These are phyloP conservation scores for Plasmodium berghei DNA, from an alignment of 169 alveolate genomes.

Conservation along the genomic window DNA sequence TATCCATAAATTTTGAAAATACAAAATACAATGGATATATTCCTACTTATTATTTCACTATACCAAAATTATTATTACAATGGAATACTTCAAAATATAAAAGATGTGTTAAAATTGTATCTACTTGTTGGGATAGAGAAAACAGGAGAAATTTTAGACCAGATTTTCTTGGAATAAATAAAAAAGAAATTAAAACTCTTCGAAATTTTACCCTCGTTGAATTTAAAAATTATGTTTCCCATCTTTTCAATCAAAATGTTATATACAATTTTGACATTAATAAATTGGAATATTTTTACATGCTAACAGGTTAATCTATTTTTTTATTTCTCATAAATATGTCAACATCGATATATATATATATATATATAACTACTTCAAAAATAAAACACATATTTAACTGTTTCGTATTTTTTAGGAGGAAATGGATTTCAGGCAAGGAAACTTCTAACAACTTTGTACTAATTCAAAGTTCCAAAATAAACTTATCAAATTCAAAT, in stretches of 20 bases:
- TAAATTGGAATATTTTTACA: conserved; percentile 85
- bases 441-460: conserved; percentile 80
- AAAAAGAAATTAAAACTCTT: conserved; percentile 81
- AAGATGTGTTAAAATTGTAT: conserved; percentile 80
- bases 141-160: conserved; percentile 82
- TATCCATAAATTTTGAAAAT: conserved; percentile 84
- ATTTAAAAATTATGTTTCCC: conserved; percentile 81
- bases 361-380: too few species aligned
- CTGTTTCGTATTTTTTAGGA: conserved; percentile 48
- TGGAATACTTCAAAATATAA: conserved; percentile 82
- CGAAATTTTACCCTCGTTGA: conserved; percentile 83
- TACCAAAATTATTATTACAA: conserved; percentile 82
- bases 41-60: conserved; percentile 85
- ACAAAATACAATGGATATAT: conserved; percentile 87
- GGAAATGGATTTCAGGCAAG: conserved; percentile 87
- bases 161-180: conserved; percentile 82
- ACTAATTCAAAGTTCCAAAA: conserved; percentile 25
- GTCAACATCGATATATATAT: too few species aligned
- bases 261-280: conserved; percentile 84
- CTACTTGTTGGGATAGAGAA: conserved; percentile 84
- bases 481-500: too few species aligned
- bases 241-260: conserved; percentile 79
- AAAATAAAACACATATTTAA: too few species aligned
- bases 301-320: conserved; percentile 81
- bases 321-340: not conserved